These are phyloP conservation scores for Aphanomyces cochlioides DNA, from an alignment of 352 stramenopile genomes.

Conservation along the genomic window DNA sequence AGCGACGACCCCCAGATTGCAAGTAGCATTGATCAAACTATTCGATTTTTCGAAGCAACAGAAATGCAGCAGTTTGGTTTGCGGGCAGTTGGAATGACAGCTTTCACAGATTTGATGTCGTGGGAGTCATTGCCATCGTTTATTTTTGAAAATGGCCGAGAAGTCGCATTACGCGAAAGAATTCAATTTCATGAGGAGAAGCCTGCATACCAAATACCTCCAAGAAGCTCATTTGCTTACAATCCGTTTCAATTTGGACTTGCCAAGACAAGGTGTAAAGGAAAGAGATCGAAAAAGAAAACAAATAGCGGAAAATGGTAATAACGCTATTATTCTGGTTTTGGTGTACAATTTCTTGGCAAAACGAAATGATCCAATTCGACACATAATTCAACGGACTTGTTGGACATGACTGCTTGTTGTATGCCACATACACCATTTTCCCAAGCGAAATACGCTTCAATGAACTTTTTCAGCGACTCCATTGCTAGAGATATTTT, in stretches of 20 bases:
- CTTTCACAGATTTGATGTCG: slow-evolving; percentile 45
- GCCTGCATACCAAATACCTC: background rate
- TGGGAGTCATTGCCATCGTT: slow-evolving; percentile 70
- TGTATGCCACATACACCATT: background rate
- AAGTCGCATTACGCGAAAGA: slow-evolving; percentile 42
- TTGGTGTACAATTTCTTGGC: background rate
- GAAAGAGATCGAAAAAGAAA: background rate
- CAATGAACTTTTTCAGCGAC: slow-evolving; percentile 4
- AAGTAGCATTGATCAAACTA: slow-evolving; percentile 68
- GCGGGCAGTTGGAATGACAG: slow-evolving; percentile 61
- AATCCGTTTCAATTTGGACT: background rate
- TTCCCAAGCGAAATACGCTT: background rate
- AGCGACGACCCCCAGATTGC: slow-evolving; percentile 67
- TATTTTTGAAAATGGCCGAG: slow-evolving; percentile 55
- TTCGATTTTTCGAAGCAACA: slow-evolving; percentile 78
- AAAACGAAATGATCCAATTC: slow-evolving; percentile 9
- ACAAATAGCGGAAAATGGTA: background rate
- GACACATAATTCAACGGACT: background rate
- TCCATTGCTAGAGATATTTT: background rate
- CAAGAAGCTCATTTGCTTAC: background rate
- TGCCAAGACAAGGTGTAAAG: background rate
- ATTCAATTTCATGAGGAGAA: background rate
- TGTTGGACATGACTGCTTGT: background rate
- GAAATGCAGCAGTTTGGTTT: slow-evolving; percentile 81
- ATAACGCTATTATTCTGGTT: background rate